phyloP scores from a whole-genome alignment of 306 rosid species.

The Pterocarpus macrocarpus region DNA sequence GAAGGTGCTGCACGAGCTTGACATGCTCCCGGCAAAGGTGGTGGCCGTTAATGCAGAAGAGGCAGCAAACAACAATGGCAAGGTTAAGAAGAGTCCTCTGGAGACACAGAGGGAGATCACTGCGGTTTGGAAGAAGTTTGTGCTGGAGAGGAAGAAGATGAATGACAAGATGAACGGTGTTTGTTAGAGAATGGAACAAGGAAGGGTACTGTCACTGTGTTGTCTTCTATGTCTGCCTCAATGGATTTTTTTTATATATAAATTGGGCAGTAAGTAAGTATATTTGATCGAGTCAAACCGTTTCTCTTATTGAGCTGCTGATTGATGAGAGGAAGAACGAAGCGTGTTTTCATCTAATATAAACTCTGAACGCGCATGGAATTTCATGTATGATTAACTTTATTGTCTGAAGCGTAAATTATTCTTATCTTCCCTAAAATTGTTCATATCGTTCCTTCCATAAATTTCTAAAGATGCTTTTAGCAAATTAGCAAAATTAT shows the following conservation, averaged over 20 bases:
- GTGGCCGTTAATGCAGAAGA: conserved; percentile 37
- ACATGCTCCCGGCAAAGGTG: conserved; percentile 62
- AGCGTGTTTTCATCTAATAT: not conserved
- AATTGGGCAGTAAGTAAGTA: not conserved
- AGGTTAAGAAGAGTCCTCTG: conserved; percentile 61
- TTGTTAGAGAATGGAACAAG: conserved; percentile 52
- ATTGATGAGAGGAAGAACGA: conserved; percentile 11
- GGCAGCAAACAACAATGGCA: conserved; percentile 25
- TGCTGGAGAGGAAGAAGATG: conserved; percentile 74
- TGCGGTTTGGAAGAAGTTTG: conserved; percentile 82
- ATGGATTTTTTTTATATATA: not conserved
- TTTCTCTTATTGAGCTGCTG: conserved; percentile 20
- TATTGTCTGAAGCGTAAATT: conserved; percentile 12
- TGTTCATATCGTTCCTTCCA: not conserved
- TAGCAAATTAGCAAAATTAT: not conserved
- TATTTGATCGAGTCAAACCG: conserved; percentile 23
- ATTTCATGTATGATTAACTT: conserved; percentile 1
- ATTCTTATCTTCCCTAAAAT: not conserved
- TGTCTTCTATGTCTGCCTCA: conserved; percentile 2
- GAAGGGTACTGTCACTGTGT: not conserved
- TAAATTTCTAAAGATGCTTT: not conserved
- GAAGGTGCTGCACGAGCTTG: conserved; percentile 85
- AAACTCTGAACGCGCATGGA: not conserved
- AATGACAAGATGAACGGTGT: conserved; percentile 79
- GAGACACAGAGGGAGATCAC: conserved; percentile 81